phyloP scores from a whole-genome alignment of 306 rosid genomes.

The Carpinus viminea region DNA sequence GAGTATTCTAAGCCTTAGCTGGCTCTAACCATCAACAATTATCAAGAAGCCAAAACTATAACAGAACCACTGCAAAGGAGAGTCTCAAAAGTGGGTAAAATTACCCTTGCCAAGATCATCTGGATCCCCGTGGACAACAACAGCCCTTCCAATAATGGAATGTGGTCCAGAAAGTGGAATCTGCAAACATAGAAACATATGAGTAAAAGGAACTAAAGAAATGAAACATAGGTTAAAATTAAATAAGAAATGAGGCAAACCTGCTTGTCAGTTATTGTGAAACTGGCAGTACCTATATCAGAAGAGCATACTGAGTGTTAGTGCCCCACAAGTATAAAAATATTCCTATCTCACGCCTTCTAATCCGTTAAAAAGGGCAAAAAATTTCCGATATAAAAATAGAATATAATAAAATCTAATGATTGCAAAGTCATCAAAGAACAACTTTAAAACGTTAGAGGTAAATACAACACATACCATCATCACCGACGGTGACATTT shows the following conservation, averaged over 20 bases:
- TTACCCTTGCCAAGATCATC: conserved; percentile 98
- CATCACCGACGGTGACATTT: conserved; percentile 73
- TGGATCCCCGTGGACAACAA: conserved; percentile 91
- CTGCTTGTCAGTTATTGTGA: conserved; percentile 70
- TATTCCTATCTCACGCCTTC: not conserved
- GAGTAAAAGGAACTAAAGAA: conserved; percentile 13
- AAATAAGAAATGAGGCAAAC: conserved; percentile 43
- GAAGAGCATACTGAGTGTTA: conserved; percentile 29
- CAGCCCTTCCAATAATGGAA: conserved; percentile 90
- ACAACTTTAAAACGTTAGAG: not conserved
- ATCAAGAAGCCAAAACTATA: not conserved
- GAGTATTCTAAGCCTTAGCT: not conserved
- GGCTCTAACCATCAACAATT: not conserved
- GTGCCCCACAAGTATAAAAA: not conserved
- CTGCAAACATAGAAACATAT: conserved; percentile 41
- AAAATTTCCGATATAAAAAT: not conserved
- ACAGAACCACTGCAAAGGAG: not conserved
- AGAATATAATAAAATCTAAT: not conserved
- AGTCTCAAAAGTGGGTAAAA: not conserved
- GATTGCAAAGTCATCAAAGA: not conserved
- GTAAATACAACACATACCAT: conserved; percentile 51
- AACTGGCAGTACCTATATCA: conserved; percentile 63
- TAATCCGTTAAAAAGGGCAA: not conserved
- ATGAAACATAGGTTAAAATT: not conserved
- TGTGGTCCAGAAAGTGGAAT: conserved; percentile 86